Percentiles rank a stretch among this genome's conserved stretches.
Conservation (phyloP, 2,329 filamentous ascomycete species). For the Trichoderma oligosporum region DNA sequence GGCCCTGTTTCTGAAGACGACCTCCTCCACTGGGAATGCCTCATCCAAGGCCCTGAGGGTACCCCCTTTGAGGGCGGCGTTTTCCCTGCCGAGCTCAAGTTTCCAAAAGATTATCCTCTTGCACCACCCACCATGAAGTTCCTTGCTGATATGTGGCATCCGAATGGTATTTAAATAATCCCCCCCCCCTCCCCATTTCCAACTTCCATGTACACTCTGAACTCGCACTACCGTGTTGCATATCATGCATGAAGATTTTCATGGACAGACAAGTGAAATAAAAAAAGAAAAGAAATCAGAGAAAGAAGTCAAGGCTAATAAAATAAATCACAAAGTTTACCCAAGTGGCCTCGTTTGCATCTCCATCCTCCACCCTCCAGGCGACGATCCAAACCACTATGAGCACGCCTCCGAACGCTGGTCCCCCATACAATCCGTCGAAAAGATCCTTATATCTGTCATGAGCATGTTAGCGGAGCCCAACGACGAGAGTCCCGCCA, state of each 20-base stretch:
- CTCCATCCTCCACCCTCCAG: slow-evolving; percentile 93
- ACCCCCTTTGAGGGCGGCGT: slow-evolving; percentile 95
- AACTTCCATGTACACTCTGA: slow-evolving; percentile 8
- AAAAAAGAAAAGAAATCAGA: background rate
- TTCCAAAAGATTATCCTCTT: slow-evolving; percentile 95
- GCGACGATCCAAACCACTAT: slow-evolving; percentile 97
- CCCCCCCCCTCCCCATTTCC: background rate
- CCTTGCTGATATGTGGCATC: slow-evolving; percentile 90
- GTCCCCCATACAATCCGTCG: slow-evolving; percentile 94
- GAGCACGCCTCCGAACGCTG: slow-evolving; percentile 93
- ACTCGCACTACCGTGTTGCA: too few species aligned
- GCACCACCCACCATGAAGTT: slow-evolving; percentile 96
- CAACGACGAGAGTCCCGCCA: slow-evolving; percentile 94
- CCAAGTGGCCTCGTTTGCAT: slow-evolving; percentile 91
- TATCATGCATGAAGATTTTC: background rate
- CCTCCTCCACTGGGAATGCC: slow-evolving; percentile 90
- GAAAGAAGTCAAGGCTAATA: background rate
- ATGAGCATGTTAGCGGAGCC: slow-evolving; percentile 98
- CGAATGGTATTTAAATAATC: slow-evolving; percentile 64
- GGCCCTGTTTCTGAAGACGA: slow-evolving; percentile 93
- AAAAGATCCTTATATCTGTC: slow-evolving; percentile 94
- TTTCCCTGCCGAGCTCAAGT: slow-evolving; percentile 91
- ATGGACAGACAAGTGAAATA: background rate
- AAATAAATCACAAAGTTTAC: slow-evolving; percentile 61
- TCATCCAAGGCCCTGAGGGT: slow-evolving; percentile 92